Base-by-base conservation (phyloP, 768 basidiomycete species). In the Boletus bicolor region DNA sequence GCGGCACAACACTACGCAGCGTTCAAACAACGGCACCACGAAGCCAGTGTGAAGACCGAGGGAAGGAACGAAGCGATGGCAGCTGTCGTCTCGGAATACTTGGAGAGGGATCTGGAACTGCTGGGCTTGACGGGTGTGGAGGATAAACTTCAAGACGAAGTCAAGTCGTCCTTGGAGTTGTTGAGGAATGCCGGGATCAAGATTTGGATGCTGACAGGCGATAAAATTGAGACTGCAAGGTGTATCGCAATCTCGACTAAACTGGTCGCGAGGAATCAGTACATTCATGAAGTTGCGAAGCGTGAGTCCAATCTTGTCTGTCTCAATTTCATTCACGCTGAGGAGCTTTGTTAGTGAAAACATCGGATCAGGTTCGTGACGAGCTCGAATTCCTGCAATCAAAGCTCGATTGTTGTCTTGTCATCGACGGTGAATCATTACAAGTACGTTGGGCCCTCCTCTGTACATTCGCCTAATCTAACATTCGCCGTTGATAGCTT, bases 201-300 rank as follows among this genome's bases (percentile, higher is more conserved):
- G 80, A 98, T 99, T 55, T 99, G 97, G 97, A 98, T 98, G 97
- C 78, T 98, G 64, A 99, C 97, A 0, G 96, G 97, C 1, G 97
- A 99, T 73, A 99, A 98, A 77, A 93, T 98, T 48, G 97, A 99
- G 77, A 99, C 97, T 4, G 97, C 97, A 5, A 87, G 95, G 37
- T 96, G 94, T 72, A 99, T 99, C 66, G 95, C 96, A 5, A 93
- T 98, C 59, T 97, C 94, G 37, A 97, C 92, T 7, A 98, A 98
- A 69, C 76, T 98, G 49, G 97, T 98, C 8, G 88, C 92, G 24
- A 81, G 97, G 63, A 93, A 93, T 64, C 97, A 99, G 72, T 98
- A 97, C 68, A 97, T 99, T 35, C 94, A 98, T 66, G 94, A 97
- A 65, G 87, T 98, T 45, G 83, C 96, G 7, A 98, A 97, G 72